Base-by-base conservation (phyloP, 1,284 basidiomycete species). In the Fomitopsis palustris region DNA sequence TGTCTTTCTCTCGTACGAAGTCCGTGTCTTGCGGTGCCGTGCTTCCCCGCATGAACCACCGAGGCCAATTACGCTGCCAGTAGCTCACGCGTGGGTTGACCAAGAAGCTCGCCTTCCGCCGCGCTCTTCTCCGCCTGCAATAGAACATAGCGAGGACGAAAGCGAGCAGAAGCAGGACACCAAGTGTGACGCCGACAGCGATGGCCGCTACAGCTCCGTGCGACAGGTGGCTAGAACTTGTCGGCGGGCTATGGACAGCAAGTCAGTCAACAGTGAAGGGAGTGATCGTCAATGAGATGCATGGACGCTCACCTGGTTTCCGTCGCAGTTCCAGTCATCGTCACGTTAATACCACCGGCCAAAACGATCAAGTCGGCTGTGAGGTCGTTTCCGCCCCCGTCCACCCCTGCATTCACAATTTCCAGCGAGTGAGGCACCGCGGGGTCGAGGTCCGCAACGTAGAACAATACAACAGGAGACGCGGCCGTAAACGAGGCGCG, bases 131-230 rank as follows among this genome's bases (percentile, higher is more conserved):
- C 53, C 74, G 72, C 17, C 78, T 79, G 35, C 81, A 82, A 33
- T 82, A 78, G 57, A 77, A 72, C 45, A 79, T 65, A 54, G 78
- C 49, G 37, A 76, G 71, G 35, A 77, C 67, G 52, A 80, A 58
- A 10, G 82, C 61, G 31, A 77, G 67, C 41, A 81, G 55, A 10
- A 83, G 59, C 23, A 87, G 56, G 64, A 84, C 75, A 17, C 78
- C 76, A 9, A 89, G 74, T 21, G 83, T 69, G 25, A 78, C 77
- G 5, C 81, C 84, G 2, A 90, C 75, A 9, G 77, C 79, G 29
- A 87, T 75, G 0, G 85, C 88, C 29, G 86, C 87, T 56, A 87
- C 82, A 0, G 85, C 83, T 42, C 86, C 86, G 61, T 74, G 73
- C 4, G 81, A 64, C 6, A 71, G 57, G 16, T 61, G 55, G 5